These are phyloP conservation scores for Lippia alba DNA, from an alignment of 305 asterid species.

Conservation along the genomic window DNA sequence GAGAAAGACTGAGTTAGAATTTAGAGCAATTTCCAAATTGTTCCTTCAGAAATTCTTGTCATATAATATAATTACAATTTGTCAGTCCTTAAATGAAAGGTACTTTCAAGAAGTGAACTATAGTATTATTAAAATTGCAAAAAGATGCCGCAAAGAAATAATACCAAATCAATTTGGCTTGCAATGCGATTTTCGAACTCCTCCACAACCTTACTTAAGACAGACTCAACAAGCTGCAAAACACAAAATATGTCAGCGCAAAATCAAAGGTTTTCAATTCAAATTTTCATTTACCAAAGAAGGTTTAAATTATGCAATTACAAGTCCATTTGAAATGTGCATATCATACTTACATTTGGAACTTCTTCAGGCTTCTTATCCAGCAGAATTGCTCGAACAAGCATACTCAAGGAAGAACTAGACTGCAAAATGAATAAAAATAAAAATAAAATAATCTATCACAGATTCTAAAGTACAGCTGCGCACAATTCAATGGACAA, in stretches of 20 bases:
- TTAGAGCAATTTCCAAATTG: conserved; percentile 4
- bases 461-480: conserved; percentile 22
- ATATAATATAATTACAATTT: background rate
- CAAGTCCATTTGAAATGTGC: conserved; percentile 10
- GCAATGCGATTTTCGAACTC: conserved; percentile 82
- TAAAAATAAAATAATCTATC: conserved; percentile 17
- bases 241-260: conserved; percentile 25
- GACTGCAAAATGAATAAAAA: conserved; percentile 52
- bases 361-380: conserved; percentile 96
- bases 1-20: conserved; percentile 28
- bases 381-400: conserved; percentile 72
- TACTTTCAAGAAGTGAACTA: conserved; percentile 10
- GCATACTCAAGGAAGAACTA: conserved; percentile 78
- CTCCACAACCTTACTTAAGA: conserved; percentile 77
- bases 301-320: background rate
- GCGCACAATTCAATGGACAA: conserved; percentile 16
- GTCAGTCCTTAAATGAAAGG: background rate
- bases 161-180: conserved; percentile 71
- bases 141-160: conserved; percentile 18
- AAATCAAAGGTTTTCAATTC: conserved; percentile 13
- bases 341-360: conserved; percentile 63
- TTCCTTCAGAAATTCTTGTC: background rate
- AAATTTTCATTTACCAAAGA: background rate
- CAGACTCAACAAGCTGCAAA: conserved; percentile 79
- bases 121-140: conserved; percentile 2